These are phyloP conservation scores for Suillus brevipes DNA, from an alignment of 768 basidiomycete genomes.

Conservation along the genomic window DNA sequence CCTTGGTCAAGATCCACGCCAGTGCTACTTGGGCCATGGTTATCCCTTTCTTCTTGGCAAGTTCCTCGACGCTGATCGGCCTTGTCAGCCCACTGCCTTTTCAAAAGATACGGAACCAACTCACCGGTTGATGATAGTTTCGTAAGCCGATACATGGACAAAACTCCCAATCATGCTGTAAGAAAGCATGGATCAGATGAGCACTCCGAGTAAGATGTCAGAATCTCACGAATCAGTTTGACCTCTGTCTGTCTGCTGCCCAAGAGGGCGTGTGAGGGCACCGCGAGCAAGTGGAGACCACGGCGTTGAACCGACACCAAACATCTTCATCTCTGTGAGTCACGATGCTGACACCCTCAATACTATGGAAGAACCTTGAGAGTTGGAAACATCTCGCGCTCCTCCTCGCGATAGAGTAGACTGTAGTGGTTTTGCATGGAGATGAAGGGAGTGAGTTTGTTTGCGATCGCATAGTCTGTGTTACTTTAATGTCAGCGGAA, in stretches of 20 bases:
- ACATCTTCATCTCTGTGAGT: conserved; percentile 26
- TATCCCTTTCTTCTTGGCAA: conserved; percentile 37
- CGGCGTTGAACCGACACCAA: conserved; percentile 45
- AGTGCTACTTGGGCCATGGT: conserved; percentile 46
- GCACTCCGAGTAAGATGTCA: not conserved
- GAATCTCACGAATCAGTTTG: conserved; percentile 25
- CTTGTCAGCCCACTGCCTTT: not conserved
- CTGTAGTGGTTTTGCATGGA: conserved; percentile 66
- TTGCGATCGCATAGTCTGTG: conserved; percentile 40
- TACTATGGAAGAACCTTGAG: conserved; percentile 28
- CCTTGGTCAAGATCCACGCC: conserved; percentile 40
- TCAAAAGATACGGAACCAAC: not conserved
- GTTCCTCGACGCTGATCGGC: conserved; percentile 37
- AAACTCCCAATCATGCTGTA: conserved; percentile 27
- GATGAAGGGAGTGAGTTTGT: conserved; percentile 53
- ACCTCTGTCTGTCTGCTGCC: conserved; percentile 27
- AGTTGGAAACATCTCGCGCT: conserved; percentile 57
- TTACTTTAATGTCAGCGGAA: not conserved
- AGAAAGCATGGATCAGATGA: conserved; percentile 8
- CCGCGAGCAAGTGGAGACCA: conserved; percentile 46
- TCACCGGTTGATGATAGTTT: conserved; percentile 29
- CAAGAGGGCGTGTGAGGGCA: conserved; percentile 34
- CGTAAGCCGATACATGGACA: conserved; percentile 22
- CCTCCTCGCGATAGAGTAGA: conserved; percentile 61
- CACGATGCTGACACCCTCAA: not conserved